These are phyloP conservation scores for Gossypium schwendimanii DNA, from an alignment of 441 rosid genomes.

Conservation along the genomic window DNA sequence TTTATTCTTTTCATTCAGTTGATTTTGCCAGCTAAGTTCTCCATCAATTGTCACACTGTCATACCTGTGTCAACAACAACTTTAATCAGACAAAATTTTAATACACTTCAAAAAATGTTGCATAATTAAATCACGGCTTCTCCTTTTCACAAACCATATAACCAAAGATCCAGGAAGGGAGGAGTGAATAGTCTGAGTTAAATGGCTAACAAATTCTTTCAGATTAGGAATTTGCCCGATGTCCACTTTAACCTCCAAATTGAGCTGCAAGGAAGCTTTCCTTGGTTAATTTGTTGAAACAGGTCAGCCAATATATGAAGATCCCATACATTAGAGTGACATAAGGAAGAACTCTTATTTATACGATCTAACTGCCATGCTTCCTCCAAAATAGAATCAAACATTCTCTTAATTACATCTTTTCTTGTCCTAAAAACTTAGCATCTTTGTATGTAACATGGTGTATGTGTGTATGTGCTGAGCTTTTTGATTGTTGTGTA, in stretches of 20 bases:
- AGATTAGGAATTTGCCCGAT: constrained; percentile 43
- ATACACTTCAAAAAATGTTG: background rate
- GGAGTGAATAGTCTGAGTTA: constrained; percentile 60
- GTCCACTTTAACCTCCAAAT: constrained; percentile 55
- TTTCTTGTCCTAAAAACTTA: background rate
- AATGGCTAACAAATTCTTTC: constrained; percentile 60
- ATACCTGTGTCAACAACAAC: constrained; percentile 48
- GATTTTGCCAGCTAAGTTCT: constrained; percentile 64
- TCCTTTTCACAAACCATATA: constrained; percentile 48
- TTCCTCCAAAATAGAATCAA: background rate
- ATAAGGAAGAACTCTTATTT: background rate
- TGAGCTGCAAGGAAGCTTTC: constrained; percentile 41
- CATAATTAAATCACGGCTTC: background rate
- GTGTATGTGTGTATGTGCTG: background rate
- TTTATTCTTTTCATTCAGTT: constrained; percentile 57
- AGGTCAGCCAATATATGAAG: background rate
- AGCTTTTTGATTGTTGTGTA: background rate
- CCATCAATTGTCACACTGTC: constrained; percentile 65
- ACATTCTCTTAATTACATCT: background rate
- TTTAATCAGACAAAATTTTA: background rate
- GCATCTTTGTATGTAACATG: background rate
- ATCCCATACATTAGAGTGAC: background rate
- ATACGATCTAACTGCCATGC: background rate
- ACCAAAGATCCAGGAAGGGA: constrained; percentile 63
- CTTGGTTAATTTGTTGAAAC: constrained; percentile 14